Evolutionary conservation across 2,329 filamentous ascomycete species (phyloP).

Genomic region (Colletotrichum trifolii): DNA sequence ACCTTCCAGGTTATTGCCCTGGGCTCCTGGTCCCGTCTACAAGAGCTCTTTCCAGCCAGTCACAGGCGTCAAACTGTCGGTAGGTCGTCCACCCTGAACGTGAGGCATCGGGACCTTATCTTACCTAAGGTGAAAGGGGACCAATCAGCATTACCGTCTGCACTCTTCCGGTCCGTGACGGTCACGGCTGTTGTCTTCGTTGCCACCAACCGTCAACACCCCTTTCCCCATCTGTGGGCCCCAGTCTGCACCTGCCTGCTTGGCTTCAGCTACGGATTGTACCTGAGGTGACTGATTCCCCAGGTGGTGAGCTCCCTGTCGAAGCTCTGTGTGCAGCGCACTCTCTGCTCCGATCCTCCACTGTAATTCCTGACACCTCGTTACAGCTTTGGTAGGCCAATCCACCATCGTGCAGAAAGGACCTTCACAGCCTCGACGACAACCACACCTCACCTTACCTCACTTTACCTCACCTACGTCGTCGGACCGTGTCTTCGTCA

Average conservation of each 20-base stretch:
- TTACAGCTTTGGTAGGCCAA: background rate
- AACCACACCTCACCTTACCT: conserved; percentile 22
- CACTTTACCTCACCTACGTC: conserved; percentile 8
- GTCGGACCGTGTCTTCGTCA: background rate
- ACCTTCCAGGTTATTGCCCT: conserved; percentile 2
- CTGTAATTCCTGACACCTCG: background rate
- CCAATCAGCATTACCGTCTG: conserved; percentile 8
- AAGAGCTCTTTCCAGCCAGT: background rate
- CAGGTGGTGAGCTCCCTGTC: background rate
- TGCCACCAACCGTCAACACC: conserved; percentile 13
- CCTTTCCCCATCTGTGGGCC: conserved; percentile 14
- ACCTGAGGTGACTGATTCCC: background rate
- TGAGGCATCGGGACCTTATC: conserved; percentile 2
- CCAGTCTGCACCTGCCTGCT: background rate
- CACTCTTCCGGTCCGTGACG: conserved; percentile 10
- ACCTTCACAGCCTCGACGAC: conserved; percentile 30
- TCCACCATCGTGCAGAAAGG: conserved; percentile 5
- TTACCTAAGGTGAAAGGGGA: conserved; percentile 25
- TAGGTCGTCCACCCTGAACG: conserved; percentile 3
- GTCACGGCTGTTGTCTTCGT: conserved; percentile 1
- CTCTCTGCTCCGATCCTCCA: conserved; percentile 1
- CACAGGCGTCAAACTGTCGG: conserved; percentile 22
- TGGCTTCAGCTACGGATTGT: background rate
- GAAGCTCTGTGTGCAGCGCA: background rate
- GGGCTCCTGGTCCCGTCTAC: too few relatives aligned